A percentile compares a stretch with the other conserved stretches of the same genome.
Conservation (phyloP, 768 basidiomycete species). For the Phylloporus sp. region DNA sequence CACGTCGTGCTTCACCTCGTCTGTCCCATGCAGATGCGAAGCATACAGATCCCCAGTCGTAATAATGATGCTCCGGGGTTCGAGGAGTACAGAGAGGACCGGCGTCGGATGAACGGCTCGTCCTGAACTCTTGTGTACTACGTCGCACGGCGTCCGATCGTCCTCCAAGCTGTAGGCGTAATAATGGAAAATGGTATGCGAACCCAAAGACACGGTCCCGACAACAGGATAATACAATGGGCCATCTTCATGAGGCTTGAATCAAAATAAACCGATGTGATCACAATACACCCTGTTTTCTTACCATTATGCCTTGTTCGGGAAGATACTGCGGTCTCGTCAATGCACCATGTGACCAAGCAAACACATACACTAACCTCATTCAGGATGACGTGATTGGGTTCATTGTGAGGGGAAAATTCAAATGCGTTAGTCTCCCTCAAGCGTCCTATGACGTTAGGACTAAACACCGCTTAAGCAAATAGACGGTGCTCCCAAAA, state of each 20-base stretch:
- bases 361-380: slow-evolving; percentile 45
- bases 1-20: slow-evolving; percentile 48
- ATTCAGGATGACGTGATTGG: slow-evolving; percentile 90
- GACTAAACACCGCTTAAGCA: slow-evolving; percentile 43
- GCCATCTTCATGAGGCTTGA: slow-evolving; percentile 89
- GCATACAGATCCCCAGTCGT: slow-evolving; percentile 67
- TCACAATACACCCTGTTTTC: slow-evolving; percentile 19
- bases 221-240: slow-evolving; percentile 84
- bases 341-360: slow-evolving; percentile 9
- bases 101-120: slow-evolving; percentile 60
- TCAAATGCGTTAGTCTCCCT: slow-evolving; percentile 57
- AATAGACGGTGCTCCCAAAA: slow-evolving; percentile 4
- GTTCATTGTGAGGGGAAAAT: slow-evolving; percentile 56
- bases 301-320: slow-evolving; percentile 91
- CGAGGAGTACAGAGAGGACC: slow-evolving; percentile 67
- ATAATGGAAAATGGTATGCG: slow-evolving; percentile 80
- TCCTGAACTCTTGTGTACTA: slow-evolving; percentile 34
- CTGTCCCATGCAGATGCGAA: slow-evolving; percentile 77
- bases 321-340: slow-evolving; percentile 58
- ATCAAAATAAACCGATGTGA: slow-evolving; percentile 1
- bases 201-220: slow-evolving; percentile 84
- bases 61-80: slow-evolving; percentile 82
- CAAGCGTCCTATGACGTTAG: slow-evolving; percentile 70
- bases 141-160: slow-evolving; percentile 9
- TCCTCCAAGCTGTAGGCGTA: slow-evolving; percentile 49